A percentile compares a stretch with the other conserved stretches of the same genome.
Conservation (phyloP, 2,329 filamentous ascomycete species). For the Tolypocladium pustulatum region DNA sequence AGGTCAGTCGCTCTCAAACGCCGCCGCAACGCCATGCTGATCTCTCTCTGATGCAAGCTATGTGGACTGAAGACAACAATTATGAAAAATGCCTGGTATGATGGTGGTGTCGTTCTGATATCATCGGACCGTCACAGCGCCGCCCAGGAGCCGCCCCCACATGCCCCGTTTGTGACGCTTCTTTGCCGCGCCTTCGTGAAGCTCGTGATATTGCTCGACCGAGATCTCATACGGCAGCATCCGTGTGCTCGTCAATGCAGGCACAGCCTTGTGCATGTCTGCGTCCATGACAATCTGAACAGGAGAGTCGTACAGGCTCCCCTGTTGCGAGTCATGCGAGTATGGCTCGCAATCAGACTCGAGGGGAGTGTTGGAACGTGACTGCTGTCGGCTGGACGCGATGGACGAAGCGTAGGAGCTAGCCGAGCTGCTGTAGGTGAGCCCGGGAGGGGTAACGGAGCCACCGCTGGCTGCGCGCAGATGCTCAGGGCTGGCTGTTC, state of each 20-base stretch:
- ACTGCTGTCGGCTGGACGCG: conserved; percentile 36
- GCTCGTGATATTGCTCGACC: conserved; percentile 37
- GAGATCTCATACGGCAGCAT: conserved; percentile 47
- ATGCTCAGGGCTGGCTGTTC: conserved; percentile 29
- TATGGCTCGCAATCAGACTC: conserved; percentile 34
- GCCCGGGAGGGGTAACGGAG: conserved; percentile 33
- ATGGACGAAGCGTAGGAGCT: conserved; percentile 39
- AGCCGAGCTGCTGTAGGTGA: conserved; percentile 37
- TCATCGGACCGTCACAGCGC: conserved; percentile 28
- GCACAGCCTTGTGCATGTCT: conserved; percentile 25
- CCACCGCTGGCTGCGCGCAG: conserved; percentile 26
- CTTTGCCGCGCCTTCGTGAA: conserved; percentile 35
- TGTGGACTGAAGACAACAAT: background rate
- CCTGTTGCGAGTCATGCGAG: conserved; percentile 23
- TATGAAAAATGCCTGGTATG: background rate
- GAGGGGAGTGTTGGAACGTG: conserved; percentile 41
- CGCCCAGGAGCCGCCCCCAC: conserved; percentile 43
- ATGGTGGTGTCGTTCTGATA: background rate
- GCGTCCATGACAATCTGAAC: conserved; percentile 32
- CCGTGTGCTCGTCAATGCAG: conserved; percentile 15
- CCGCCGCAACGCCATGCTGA: conserved; percentile 8
- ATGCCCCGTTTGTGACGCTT: conserved; percentile 42
- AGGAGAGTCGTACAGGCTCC: conserved; percentile 39
- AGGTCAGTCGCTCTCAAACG: background rate
- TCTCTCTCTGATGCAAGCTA: background rate